phyloP scores from a whole-genome alignment of 2,329 filamentous ascomycete genomes.

The Clarireedia homoeocarpa region DNA sequence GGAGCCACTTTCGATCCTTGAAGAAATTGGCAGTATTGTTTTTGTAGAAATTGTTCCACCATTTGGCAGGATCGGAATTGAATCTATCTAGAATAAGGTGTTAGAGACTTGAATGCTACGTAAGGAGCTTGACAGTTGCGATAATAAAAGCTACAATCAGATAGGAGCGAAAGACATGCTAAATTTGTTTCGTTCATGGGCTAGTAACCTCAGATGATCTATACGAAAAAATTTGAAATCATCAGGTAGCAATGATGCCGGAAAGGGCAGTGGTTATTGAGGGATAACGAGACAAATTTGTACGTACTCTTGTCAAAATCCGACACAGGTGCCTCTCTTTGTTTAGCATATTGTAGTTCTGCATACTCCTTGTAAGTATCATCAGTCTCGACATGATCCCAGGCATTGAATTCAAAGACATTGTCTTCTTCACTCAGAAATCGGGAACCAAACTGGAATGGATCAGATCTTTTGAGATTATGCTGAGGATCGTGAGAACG shows the following conservation, averaged over 20 bases:
- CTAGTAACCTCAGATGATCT: conserved; percentile 48
- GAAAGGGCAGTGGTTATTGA: conserved; percentile 1
- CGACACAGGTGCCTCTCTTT: conserved; percentile 78
- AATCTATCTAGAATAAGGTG: conserved; percentile 55
- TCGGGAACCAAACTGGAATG: conserved; percentile 92
- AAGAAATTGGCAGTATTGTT: conserved; percentile 98
- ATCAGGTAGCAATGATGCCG: conserved; percentile 45
- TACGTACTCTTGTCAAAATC: conserved; percentile 81
- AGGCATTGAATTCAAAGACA: conserved; percentile 96
- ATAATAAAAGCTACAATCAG: conserved; percentile 39
- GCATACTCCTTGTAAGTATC: conserved; percentile 80
- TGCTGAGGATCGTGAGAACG: conserved; percentile 37
- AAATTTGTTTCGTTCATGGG: conserved; percentile 50
- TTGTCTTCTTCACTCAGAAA: conserved; percentile 77
- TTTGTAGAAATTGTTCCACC: conserved; percentile 98
- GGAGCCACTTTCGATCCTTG: conserved; percentile 96
- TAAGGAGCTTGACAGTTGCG: conserved; percentile 8
- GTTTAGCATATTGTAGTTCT: conserved; percentile 74
- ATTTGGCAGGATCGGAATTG: conserved; percentile 84
- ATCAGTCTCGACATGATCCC: conserved; percentile 96
- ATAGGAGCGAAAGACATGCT: conserved; percentile 67
- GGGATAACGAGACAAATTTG: conserved; percentile 2
- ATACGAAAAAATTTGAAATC: conserved; percentile 51
- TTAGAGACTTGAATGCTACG: conserved; percentile 32
- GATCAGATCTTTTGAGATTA: conserved; percentile 81